Conservation (phyloP, 495 filamentous ascomycete species). For the Penicillium canescens region DNA sequence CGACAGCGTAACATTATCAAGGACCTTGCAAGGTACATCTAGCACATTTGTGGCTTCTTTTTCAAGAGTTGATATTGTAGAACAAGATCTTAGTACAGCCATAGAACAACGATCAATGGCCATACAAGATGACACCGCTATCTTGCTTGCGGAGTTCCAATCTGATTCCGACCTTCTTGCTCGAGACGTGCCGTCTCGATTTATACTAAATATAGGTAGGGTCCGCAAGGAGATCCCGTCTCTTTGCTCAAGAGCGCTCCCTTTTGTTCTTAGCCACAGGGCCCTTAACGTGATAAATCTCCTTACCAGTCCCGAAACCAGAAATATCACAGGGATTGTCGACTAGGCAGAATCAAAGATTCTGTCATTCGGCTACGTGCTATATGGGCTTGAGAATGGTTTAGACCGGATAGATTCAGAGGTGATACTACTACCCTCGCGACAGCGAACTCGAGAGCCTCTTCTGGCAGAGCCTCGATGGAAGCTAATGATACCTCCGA, state of each 20-base stretch:
- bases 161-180: neutral
- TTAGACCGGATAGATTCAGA: slow-evolving; percentile 37
- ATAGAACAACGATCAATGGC: slow-evolving; percentile 12
- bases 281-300: slow-evolving; percentile 50
- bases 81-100: slow-evolving; percentile 17
- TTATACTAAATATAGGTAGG: slow-evolving; percentile 5
- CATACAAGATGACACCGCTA: slow-evolving; percentile 5
- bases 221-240: slow-evolving; percentile 26
- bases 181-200: slow-evolving; percentile 13
- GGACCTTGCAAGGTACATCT: slow-evolving; percentile 16
- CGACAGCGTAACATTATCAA: slow-evolving; percentile 10
- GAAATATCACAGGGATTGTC: slow-evolving; percentile 43
- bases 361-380: slow-evolving; percentile 44
- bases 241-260: slow-evolving; percentile 30
- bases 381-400: slow-evolving; percentile 42
- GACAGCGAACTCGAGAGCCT: slow-evolving; percentile 16
- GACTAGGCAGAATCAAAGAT: slow-evolving; percentile 49
- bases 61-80: slow-evolving; percentile 5
- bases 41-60: slow-evolving; percentile 6
- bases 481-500: slow-evolving; percentile 17
- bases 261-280: slow-evolving; percentile 44
- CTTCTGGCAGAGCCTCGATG: slow-evolving; percentile 26
- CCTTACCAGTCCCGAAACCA: slow-evolving; percentile 35
- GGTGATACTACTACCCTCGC: slow-evolving; percentile 34
- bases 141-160: neutral